Percentiles rank a stretch among this genome's conserved stretches.
phyloP scores from a whole-genome alignment of 2,329 filamentous ascomycete species.

The Pseudogymnoascus sp. region DNA sequence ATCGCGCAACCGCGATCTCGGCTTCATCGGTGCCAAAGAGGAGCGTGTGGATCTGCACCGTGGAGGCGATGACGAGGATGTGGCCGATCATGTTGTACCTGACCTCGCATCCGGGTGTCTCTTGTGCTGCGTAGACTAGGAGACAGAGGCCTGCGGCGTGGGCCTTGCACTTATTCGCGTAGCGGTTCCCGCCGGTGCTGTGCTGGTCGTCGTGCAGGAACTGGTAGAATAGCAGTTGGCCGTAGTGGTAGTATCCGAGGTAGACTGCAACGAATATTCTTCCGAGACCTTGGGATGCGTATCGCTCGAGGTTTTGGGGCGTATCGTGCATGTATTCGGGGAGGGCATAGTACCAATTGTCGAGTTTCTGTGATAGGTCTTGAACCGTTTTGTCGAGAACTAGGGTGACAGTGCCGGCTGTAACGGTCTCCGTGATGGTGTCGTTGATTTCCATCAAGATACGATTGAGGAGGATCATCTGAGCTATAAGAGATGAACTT shows the following conservation, averaged over 20 bases:
- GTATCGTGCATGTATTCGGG: constrained; percentile 33
- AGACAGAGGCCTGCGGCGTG: constrained; percentile 35
- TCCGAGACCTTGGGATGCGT: constrained; percentile 34
- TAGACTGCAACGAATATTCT: constrained; percentile 39
- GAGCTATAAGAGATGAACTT: constrained; percentile 21
- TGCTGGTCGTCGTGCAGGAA: constrained; percentile 33
- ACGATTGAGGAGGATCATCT: constrained; percentile 34
- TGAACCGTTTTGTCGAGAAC: constrained; percentile 22
- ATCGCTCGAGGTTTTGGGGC: constrained; percentile 32
- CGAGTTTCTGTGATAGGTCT: constrained; percentile 28
- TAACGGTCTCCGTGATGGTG: constrained; percentile 30
- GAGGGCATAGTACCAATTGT: constrained; percentile 31
- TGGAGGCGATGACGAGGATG: constrained; percentile 40
- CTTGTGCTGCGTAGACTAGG: constrained; percentile 34
- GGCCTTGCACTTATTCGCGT: constrained; percentile 34
- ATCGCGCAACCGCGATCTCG: constrained; percentile 31
- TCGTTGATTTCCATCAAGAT: constrained; percentile 37
- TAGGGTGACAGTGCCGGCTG: constrained; percentile 20
- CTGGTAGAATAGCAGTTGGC: constrained; percentile 41
- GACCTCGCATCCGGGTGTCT: constrained; percentile 33
- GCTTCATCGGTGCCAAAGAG: constrained; percentile 34
- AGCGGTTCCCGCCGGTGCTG: constrained; percentile 18
- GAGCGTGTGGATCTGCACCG: constrained; percentile 40
- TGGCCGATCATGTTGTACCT: constrained; percentile 40
- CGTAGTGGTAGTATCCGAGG: constrained; percentile 41